These are phyloP conservation scores for Graphilbum fragrans DNA, from an alignment of 2,329 filamentous ascomycete genomes.

Conservation along the genomic window DNA sequence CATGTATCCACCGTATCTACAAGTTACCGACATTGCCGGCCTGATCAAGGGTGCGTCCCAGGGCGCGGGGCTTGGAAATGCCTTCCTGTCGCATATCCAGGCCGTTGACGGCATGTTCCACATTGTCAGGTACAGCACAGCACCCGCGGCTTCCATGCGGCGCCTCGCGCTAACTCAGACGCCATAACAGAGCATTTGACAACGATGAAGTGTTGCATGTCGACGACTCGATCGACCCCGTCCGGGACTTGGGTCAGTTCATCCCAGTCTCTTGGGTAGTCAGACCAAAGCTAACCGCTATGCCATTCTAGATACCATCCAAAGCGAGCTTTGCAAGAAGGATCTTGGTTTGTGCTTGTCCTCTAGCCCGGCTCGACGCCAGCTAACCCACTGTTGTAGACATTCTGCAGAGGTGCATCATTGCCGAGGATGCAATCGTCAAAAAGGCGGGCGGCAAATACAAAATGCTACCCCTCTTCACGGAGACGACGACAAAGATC, in stretches of 20 bases:
- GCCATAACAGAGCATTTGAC: constrained; percentile 24
- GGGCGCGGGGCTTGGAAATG: constrained; percentile 31
- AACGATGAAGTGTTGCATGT: constrained; percentile 32
- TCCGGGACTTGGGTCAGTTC: constrained; percentile 26
- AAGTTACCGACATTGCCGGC: constrained; percentile 32
- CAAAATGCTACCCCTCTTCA: constrained; percentile 31
- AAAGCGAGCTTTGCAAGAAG: constrained; percentile 28
- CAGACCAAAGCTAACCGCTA: constrained; percentile 7
- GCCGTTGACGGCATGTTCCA: constrained; percentile 33
- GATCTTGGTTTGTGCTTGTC: constrained; percentile 18
- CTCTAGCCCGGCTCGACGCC: neutral
- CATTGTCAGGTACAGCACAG: constrained; percentile 22
- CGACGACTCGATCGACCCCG: constrained; percentile 32
- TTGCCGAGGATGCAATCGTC: constrained; percentile 26
- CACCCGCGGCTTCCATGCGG: neutral
- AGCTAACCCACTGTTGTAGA: constrained; percentile 13
- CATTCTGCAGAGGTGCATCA: constrained; percentile 24
- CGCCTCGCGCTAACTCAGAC: neutral
- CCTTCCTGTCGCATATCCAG: constrained; percentile 31
- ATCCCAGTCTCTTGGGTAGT: neutral
- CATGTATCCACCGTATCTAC: constrained; percentile 30
- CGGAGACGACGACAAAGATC: constrained; percentile 29
- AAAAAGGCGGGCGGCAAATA: constrained; percentile 30
- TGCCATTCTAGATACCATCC: constrained; percentile 20
- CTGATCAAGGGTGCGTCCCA: constrained; percentile 31